Conservation (phyloP, 805 yeast species). For the Lachancea nothofagi region DNA sequence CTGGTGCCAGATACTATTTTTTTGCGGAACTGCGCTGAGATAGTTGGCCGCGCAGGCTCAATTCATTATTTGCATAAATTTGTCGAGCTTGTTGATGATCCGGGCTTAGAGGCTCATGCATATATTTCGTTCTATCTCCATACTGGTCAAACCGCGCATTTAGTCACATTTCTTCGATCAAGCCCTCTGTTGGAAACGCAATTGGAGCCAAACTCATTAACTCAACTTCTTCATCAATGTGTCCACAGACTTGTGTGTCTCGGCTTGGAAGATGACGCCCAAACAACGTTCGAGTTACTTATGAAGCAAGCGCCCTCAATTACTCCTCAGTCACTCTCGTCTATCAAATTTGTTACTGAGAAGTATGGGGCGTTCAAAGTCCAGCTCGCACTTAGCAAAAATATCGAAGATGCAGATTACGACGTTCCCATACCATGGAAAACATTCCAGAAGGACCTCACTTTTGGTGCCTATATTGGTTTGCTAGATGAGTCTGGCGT, state of each 20-base stretch:
- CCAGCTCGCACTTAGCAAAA: slow-evolving; percentile 5
- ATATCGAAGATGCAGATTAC: background rate
- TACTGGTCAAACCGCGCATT: slow-evolving; percentile 19
- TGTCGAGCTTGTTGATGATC: slow-evolving; percentile 3
- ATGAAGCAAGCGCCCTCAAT: background rate
- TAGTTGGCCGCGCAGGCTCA: slow-evolving; percentile 19
- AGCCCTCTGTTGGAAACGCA: background rate
- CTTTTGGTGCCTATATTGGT: slow-evolving; percentile 12
- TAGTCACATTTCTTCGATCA: slow-evolving; percentile 11
- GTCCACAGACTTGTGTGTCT: slow-evolving; percentile 5
- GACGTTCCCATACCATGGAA: slow-evolving; percentile 10
- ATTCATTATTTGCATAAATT: slow-evolving; percentile 9
- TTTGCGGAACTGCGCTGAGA: slow-evolving; percentile 5
- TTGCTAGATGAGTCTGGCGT: slow-evolving; percentile 9
- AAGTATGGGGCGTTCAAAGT: slow-evolving; percentile 14
- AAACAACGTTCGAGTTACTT: background rate
- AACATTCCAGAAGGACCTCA: slow-evolving; percentile 10
- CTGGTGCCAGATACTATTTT: slow-evolving; percentile 3
- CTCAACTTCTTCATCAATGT: slow-evolving; percentile 9
- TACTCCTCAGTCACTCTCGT: slow-evolving; percentile 11
- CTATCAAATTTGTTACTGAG: slow-evolving; percentile 14
- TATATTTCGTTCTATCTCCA: slow-evolving; percentile 20
- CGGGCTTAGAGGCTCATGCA: slow-evolving; percentile 10
- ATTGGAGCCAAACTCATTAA: background rate
- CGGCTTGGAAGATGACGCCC: slow-evolving; percentile 9